Evolutionary conservation across 1,284 basidiomycete species (phyloP).

Genomic region (Anthracocystis walkeri): DNA sequence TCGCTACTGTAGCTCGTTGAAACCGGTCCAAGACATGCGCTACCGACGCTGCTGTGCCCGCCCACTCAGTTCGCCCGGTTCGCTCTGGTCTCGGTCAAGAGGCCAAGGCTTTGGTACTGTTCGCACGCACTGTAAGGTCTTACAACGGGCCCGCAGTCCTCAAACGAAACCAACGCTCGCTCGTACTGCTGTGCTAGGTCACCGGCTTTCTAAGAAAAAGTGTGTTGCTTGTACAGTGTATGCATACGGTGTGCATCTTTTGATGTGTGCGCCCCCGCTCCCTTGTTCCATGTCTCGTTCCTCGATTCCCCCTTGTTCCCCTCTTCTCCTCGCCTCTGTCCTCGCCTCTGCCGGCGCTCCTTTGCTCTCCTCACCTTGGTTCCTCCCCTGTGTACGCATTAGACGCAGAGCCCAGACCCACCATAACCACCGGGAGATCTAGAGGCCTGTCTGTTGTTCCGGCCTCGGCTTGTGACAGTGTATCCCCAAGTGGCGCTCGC

Average conservation of each 20-base stretch:
- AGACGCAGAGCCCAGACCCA: conserved; percentile 3
- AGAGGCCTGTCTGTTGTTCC: background rate
- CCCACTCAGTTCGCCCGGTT: background rate
- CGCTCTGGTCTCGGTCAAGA: no score
- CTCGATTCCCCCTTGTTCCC: background rate
- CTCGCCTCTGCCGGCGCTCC: background rate
- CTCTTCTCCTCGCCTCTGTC: background rate
- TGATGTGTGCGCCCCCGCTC: background rate
- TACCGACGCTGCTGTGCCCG: background rate
- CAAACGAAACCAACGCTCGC: no score
- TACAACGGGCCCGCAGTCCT: no score
- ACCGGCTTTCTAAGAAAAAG: no score
- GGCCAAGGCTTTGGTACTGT: no score
- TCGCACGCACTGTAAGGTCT: no score
- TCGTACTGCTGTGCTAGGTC: no score
- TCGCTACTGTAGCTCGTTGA: conserved; percentile 1
- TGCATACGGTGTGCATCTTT: conserved; percentile 1
- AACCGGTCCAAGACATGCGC: conserved; percentile 7
- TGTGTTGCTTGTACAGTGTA: background rate
- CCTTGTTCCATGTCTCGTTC: background rate
- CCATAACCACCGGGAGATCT: background rate
- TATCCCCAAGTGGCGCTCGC: conserved; percentile 2
- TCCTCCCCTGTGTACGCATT: background rate
- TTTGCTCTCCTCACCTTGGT: background rate
- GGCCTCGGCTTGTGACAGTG: background rate